These are phyloP conservation scores for Phytophthora colocasiae DNA, from an alignment of 352 stramenopile species.

Conservation along the genomic window DNA sequence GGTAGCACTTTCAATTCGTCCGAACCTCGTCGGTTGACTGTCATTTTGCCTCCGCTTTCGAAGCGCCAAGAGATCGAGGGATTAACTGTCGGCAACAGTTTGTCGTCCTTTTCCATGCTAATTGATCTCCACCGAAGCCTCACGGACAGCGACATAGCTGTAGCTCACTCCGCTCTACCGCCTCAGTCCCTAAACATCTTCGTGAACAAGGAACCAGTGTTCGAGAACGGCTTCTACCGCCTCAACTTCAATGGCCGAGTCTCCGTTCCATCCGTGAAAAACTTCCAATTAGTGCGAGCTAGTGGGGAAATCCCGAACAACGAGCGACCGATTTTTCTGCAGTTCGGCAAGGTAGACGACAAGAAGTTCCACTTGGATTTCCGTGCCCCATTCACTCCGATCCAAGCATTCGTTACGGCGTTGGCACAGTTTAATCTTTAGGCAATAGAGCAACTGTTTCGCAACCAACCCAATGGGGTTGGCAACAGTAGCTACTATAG, in stretches of 20 bases:
- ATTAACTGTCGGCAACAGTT: conserved; percentile 51
- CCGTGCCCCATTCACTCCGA: conserved; percentile 69
- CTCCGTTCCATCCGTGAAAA: conserved; percentile 79
- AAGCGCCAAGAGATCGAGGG: conserved; percentile 59
- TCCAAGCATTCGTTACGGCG: conserved; percentile 74
- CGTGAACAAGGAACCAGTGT: conserved; percentile 77
- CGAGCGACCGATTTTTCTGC: conserved; percentile 51
- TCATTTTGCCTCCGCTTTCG: conserved; percentile 59
- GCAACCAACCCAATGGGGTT: no score
- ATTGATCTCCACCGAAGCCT: conserved; percentile 53
- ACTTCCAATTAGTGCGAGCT: conserved; percentile 72
- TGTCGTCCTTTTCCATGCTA: conserved; percentile 59
- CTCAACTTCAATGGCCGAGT: conserved; percentile 87
- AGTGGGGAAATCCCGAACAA: conserved; percentile 11
- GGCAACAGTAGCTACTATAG: no score
- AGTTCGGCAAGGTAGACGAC: conserved; percentile 84
- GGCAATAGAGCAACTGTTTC: no score
- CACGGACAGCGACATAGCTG: conserved; percentile 17
- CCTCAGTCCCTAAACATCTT: conserved; percentile 50
- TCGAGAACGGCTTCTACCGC: conserved; percentile 81
- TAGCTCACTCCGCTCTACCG: conserved; percentile 33
- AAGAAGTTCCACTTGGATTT: conserved; percentile 88
- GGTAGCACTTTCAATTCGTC: conserved; percentile 51
- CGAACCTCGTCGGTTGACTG: conserved; percentile 57
- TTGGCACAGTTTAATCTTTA: conserved; percentile 77